phyloP scores from a whole-genome alignment of 805 yeast species.

The Wickerhamiella cacticola region DNA sequence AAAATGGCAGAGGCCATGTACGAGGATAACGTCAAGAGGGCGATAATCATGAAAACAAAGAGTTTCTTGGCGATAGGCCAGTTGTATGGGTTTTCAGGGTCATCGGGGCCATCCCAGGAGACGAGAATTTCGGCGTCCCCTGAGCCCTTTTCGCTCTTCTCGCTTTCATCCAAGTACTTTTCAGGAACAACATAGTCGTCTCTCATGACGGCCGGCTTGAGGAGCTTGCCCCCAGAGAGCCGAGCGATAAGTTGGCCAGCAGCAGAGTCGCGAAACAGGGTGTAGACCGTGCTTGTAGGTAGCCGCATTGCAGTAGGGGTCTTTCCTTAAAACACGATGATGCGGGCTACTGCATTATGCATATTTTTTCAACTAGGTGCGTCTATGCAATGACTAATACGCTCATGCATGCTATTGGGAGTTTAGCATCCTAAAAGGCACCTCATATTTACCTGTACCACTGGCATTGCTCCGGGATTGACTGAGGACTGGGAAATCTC shows the following conservation, averaged over 20 bases:
- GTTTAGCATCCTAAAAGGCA: too few relatives aligned
- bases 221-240: background rate
- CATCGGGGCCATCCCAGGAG: constrained; percentile 27
- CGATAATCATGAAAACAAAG: constrained; percentile 32
- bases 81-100: constrained; percentile 38
- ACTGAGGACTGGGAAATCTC: too few relatives aligned
- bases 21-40: constrained; percentile 38
- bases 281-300: too few relatives aligned
- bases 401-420: too few relatives aligned
- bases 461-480: too few relatives aligned
- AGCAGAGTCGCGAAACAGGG: constrained; percentile 4
- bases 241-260: background rate
- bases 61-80: constrained; percentile 39
- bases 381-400: too few relatives aligned
- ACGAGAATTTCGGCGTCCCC: constrained; percentile 18
- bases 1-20: constrained; percentile 51
- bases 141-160: background rate
- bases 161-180: background rate
- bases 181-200: constrained; percentile 2
- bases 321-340: too few relatives aligned
- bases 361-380: too few relatives aligned
- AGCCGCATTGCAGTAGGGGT: too few relatives aligned
- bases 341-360: too few relatives aligned
- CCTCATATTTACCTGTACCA: too few relatives aligned
- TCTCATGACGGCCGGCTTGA: background rate